Evolutionary conservation across 441 rosid species (phyloP).

Genomic region (Hura crepitans): DNA sequence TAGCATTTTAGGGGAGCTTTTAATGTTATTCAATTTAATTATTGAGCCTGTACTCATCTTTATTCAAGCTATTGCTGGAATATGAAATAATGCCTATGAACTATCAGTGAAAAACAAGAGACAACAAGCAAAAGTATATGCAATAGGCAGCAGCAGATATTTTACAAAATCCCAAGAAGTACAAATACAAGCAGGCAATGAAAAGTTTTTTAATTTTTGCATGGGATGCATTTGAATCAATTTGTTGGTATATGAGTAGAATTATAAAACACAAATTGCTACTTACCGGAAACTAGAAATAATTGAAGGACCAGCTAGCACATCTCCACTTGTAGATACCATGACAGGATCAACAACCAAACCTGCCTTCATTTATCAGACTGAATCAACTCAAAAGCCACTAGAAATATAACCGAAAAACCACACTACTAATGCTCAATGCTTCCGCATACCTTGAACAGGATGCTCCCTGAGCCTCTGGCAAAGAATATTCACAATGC

Average conservation of each 20-base stretch:
- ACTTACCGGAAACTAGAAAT: conserved; percentile 61
- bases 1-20: no score
- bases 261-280: background rate
- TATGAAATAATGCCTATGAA: background rate
- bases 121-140: background rate
- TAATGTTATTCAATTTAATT: background rate
- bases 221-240: background rate
- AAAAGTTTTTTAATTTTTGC: background rate
- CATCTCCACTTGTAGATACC: conserved; percentile 96
- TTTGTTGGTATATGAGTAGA: background rate
- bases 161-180: background rate
- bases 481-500: conserved; percentile 54
- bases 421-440: background rate
- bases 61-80: background rate
- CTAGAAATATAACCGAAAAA: conserved; percentile 13
- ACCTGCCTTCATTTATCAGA: conserved; percentile 56
- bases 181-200: background rate
- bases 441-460: conserved; percentile 49
- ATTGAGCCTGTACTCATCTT: background rate
- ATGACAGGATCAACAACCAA: conserved; percentile 97
- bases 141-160: background rate
- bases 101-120: background rate
- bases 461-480: conserved; percentile 55
- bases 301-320: conserved; percentile 78
- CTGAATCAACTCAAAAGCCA: conserved; percentile 33